Evolutionary conservation across 2,329 filamentous ascomycete species (phyloP).

Genomic region (Clarireedia homoeocarpa): DNA sequence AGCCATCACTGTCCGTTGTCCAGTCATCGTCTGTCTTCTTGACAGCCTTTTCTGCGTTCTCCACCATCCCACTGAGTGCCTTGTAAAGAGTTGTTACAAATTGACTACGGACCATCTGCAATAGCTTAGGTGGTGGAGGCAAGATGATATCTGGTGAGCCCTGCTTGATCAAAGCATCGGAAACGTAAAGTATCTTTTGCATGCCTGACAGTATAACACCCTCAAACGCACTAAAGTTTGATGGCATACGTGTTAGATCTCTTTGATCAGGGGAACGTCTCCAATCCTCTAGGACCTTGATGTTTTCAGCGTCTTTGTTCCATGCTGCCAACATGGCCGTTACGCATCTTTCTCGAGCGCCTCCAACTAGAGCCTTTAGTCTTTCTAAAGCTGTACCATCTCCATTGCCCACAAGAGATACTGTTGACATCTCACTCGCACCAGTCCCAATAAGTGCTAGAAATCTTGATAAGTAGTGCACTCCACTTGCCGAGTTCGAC

Average conservation of each 20-base stretch:
- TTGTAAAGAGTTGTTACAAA: slow-evolving; percentile 95
- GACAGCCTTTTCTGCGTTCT: slow-evolving; percentile 77
- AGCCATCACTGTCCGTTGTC: slow-evolving; percentile 27
- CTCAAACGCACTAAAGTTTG: slow-evolving; percentile 79
- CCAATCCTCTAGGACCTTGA: slow-evolving; percentile 93
- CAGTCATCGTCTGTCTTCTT: slow-evolving; percentile 43
- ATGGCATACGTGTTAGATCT: slow-evolving; percentile 87
- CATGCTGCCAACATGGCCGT: slow-evolving; percentile 82
- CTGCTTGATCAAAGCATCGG: slow-evolving; percentile 61
- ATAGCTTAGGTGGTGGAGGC: slow-evolving; percentile 75
- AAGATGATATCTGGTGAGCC: slow-evolving; percentile 70
- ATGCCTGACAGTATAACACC: slow-evolving; percentile 73
- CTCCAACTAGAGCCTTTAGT: slow-evolving; percentile 66
- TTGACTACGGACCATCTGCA: slow-evolving; percentile 84
- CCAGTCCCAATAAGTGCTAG: slow-evolving; percentile 77
- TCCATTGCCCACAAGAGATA: slow-evolving; percentile 55
- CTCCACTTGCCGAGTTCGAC: slow-evolving; percentile 86
- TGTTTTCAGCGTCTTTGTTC: slow-evolving; percentile 88
- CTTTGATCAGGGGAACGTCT: slow-evolving; percentile 70
- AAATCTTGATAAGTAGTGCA: slow-evolving; percentile 79
- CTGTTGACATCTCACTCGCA: slow-evolving; percentile 73
- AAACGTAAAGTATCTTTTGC: slow-evolving; percentile 93
- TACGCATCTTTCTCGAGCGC: slow-evolving; percentile 76
- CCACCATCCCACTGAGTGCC: slow-evolving; percentile 88
- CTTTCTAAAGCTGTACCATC: slow-evolving; percentile 57